Evolutionary conservation across 345 rosid genomes (phyloP), one percentile per base, ranked within the genome.

Genomic region (Brassica carinata): DNA sequence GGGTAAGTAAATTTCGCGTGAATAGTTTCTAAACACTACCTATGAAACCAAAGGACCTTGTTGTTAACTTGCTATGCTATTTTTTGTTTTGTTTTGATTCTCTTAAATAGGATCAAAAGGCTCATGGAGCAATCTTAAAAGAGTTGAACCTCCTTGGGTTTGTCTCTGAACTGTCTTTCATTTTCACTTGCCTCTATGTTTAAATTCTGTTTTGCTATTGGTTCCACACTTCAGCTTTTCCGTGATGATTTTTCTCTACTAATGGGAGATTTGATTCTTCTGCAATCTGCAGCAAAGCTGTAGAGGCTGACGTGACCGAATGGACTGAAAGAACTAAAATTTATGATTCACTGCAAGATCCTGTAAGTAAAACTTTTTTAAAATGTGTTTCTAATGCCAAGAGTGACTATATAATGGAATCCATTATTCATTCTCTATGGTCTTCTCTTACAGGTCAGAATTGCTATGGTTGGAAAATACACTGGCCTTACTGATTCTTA

Each of bases 401-500:
- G 2, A 7, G 3, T 72, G 9, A 55, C 51, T 65, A 17, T 69
- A 18, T 45, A 72, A 66, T 83, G 27, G 14, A 18, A 73, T 34
- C 77, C 69, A 53, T 43, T 34, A 26, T 70, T 71, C 38, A 72
- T 62, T 66, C 68, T 53, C 76, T 29, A 63, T 27, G 70, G 65
- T 18, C 76, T 55, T 75, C 36, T 67, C 63, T 74, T 79, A 61
- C 88, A 92, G 97, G 92, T 92, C 58, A 87, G 83, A 82, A 90
- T 92, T 79, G 97, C 93, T 57, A 84, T 90, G 90, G 97, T 92
- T 72, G 94, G 97, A 71, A 92, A 92, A 80, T 92, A 92, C 83
- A 85, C 89, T 66, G 91, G 91, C 77, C 90, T 87, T 75, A 72
- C 90, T 82, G 97, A 92, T 88, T 77, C 94, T 43, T 92, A 92